These are phyloP conservation scores for Podospora fimiseda DNA, from an alignment of 495 filamentous ascomycete species.

Conservation along the genomic window DNA sequence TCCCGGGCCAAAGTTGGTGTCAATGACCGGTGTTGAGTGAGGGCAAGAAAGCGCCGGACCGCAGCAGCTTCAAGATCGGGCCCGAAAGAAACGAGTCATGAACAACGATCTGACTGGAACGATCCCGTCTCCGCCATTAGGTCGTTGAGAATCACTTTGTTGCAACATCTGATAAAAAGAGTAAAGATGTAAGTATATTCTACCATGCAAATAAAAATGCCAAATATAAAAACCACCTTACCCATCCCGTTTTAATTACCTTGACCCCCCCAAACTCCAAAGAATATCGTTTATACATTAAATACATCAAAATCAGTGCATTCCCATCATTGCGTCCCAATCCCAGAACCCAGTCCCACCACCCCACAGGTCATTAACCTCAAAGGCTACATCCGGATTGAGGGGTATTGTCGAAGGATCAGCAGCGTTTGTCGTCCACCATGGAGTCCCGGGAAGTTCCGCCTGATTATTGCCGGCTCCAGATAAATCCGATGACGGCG, in stretches of 20 bases:
- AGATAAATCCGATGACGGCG: conserved; percentile 1
- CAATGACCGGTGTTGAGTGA: no score
- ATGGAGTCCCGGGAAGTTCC: conserved; percentile 25
- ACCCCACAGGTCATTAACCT: conserved; percentile 32
- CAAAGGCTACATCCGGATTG: conserved; percentile 23
- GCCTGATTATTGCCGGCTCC: conserved; percentile 3
- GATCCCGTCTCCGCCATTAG: no score
- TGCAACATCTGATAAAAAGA: no score
- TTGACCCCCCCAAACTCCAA: neutral
- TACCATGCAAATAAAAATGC: no score
- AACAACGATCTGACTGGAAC: no score
- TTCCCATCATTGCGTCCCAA: conserved; percentile 15
- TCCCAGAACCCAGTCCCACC: conserved; percentile 21
- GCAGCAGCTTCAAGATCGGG: no score
- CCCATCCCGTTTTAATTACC: neutral
- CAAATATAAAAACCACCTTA: neutral
- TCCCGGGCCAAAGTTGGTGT: neutral
- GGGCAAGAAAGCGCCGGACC: no score
- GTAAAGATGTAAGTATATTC: no score
- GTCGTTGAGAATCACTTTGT: no score
- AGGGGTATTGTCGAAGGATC: conserved; percentile 17
- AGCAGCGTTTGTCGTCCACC: conserved; percentile 24
- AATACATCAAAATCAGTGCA: neutral
- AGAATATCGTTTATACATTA: neutral
- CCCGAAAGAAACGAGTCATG: no score